A percentile compares a stretch with the other conserved stretches of the same genome.
phyloP scores from a whole-genome alignment of 208 protist species.

The Strigomonas galati region DNA sequence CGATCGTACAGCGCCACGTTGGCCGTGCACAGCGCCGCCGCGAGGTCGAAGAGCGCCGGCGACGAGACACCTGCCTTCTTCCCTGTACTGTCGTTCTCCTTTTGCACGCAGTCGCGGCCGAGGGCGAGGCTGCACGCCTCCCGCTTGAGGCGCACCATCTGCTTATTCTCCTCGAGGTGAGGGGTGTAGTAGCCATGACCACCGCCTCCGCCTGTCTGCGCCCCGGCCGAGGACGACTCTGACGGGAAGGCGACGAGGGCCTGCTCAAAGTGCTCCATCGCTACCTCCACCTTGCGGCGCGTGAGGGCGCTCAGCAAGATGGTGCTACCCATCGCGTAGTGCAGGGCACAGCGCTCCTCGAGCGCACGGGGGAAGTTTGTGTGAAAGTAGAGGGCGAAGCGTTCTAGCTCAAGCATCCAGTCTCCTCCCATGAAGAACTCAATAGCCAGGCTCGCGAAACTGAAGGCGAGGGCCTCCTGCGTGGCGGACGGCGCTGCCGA shows the following conservation, averaged over 20 bases:
- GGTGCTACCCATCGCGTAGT: conserved; percentile 55
- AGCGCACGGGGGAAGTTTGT: conserved; percentile 27
- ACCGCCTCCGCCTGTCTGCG: not conserved
- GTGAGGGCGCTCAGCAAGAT: conserved; percentile 44
- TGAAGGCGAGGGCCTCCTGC: not conserved
- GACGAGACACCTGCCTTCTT: too few relatives aligned
- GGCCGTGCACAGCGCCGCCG: conserved; percentile 56
- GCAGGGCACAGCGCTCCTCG: conserved; percentile 64
- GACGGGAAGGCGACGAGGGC: conserved; percentile 51
- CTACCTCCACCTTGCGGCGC: conserved; percentile 31
- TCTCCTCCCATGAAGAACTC: not conserved
- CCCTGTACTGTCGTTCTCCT: too few relatives aligned
- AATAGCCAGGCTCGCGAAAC: conserved; percentile 4
- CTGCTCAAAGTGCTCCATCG: conserved; percentile 45
- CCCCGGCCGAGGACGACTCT: conserved; percentile 12
- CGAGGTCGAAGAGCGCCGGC: conserved; percentile 43
- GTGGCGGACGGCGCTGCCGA: not conserved
- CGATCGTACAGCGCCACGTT: conserved; percentile 56
- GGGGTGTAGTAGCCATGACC: conserved; percentile 6
- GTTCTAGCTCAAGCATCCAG: not conserved
- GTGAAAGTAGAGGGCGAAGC: conserved; percentile 67
- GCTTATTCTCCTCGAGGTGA: not conserved
- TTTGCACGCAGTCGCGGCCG: conserved; percentile 8
- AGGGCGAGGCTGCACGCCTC: conserved; percentile 22
- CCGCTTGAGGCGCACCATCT: not conserved